phyloP scores from a whole-genome alignment of 2,329 filamentous ascomycete genomes.

The Rutstroemia sp. region DNA sequence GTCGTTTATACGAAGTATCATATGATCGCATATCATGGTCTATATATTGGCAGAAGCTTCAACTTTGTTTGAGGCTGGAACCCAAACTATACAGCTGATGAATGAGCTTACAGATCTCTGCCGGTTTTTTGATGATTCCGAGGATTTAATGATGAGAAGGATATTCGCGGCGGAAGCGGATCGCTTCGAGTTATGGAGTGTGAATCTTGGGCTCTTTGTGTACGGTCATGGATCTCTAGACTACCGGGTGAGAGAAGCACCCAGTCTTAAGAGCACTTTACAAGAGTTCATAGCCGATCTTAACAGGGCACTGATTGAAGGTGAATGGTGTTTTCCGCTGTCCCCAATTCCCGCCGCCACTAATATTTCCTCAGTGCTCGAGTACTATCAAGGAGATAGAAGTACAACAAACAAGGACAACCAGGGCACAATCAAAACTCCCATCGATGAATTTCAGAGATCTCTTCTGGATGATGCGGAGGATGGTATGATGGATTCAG shows the following conservation, averaged over 20 bases:
- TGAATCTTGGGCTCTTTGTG: not conserved
- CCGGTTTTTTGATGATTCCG: not conserved
- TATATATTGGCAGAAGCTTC: no score
- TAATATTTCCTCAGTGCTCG: not conserved
- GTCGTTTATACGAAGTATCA: no score
- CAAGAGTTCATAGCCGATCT: not conserved
- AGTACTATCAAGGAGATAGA: not conserved
- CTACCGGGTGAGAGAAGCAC: not conserved
- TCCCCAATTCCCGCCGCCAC: not conserved
- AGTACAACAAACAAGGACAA: not conserved
- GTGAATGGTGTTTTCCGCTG: not conserved
- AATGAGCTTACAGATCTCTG: not conserved
- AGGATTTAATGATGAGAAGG: not conserved
- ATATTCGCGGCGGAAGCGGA: not conserved
- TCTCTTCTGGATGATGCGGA: not conserved
- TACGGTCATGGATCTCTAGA: not conserved
- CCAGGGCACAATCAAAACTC: not conserved
- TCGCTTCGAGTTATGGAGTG: not conserved
- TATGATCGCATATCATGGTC: no score
- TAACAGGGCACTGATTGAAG: not conserved
- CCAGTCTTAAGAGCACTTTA: not conserved
- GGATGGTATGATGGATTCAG: not conserved
- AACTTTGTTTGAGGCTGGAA: no score
- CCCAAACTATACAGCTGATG: not conserved
- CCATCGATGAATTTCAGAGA: not conserved